Evolutionary conservation across 176 grass and related monocot species (phyloP).

Genomic region (Canna indica): DNA sequence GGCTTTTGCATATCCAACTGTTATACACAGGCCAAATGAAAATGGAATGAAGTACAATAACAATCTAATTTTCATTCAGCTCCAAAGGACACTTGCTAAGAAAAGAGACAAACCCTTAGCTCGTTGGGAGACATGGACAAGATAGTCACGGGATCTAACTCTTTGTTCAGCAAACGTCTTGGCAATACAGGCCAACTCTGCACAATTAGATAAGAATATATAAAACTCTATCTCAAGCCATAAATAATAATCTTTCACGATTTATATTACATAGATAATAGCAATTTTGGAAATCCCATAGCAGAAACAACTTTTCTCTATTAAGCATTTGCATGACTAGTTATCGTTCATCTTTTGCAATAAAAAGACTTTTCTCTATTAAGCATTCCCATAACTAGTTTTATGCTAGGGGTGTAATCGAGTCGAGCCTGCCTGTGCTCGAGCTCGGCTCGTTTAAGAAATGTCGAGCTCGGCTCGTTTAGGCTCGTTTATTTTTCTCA

Average conservation of each 20-base stretch:
- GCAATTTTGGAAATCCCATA: neutral
- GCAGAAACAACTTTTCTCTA: neutral
- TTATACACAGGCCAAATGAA: neutral
- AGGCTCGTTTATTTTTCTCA: no score
- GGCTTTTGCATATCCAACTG: neutral
- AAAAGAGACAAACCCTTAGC: conserved; percentile 66
- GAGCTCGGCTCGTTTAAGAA: no score
- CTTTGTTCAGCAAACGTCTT: conserved; percentile 67
- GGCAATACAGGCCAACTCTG: conserved; percentile 59
- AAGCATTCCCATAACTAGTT: no score
- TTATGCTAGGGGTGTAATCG: no score
- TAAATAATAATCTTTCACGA: neutral
- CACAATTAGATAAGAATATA: conserved; percentile 25
- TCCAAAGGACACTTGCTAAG: no score
- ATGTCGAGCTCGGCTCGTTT: no score
- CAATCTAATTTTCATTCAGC: neutral
- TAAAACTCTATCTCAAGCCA: neutral
- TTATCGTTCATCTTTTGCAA: neutral
- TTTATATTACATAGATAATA: neutral
- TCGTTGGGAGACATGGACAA: conserved; percentile 87
- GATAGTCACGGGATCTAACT: conserved; percentile 65
- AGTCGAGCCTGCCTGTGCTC: no score
- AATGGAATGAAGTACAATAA: neutral
- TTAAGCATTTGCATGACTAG: neutral
- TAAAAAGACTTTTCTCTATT: no score